phyloP scores from a whole-genome alignment of 139 green algal species.

The Picochlorum sp. region DNA sequence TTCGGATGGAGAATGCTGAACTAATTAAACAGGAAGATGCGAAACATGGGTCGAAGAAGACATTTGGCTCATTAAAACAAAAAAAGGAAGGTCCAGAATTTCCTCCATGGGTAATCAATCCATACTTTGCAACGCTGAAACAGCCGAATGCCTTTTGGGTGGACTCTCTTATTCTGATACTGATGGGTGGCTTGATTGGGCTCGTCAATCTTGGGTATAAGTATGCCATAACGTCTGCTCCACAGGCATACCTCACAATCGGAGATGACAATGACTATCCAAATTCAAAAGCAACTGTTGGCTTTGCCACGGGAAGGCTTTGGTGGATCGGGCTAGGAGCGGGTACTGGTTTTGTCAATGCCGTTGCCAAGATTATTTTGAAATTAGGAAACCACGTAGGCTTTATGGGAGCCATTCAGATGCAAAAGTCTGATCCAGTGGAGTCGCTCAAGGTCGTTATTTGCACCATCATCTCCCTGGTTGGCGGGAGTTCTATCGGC shows the following conservation, averaged over 20 bases:
- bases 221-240: background rate
- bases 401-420: background rate
- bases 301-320: background rate
- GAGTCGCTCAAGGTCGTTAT: background rate
- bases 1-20: too few species aligned
- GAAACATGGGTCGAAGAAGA: too few species aligned
- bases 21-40: too few species aligned
- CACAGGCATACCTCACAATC: background rate
- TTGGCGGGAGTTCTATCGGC: background rate
- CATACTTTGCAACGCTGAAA: background rate
- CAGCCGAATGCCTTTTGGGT: background rate
- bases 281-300: background rate
- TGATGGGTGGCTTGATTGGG: background rate
- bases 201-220: background rate
- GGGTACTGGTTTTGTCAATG: background rate
- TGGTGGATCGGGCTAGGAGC: conserved; percentile 6
- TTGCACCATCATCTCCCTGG: background rate
- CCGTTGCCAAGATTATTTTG: background rate
- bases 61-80: too few species aligned
- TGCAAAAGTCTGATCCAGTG: background rate
- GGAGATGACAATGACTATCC: background rate
- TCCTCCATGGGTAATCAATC: conserved; percentile 1
- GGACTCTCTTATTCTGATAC: background rate
- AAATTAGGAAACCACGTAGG: background rate
- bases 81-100: background rate